Conservation (phyloP, 176 grass and related monocot genomes). For the Phyllostachys edulis region DNA sequence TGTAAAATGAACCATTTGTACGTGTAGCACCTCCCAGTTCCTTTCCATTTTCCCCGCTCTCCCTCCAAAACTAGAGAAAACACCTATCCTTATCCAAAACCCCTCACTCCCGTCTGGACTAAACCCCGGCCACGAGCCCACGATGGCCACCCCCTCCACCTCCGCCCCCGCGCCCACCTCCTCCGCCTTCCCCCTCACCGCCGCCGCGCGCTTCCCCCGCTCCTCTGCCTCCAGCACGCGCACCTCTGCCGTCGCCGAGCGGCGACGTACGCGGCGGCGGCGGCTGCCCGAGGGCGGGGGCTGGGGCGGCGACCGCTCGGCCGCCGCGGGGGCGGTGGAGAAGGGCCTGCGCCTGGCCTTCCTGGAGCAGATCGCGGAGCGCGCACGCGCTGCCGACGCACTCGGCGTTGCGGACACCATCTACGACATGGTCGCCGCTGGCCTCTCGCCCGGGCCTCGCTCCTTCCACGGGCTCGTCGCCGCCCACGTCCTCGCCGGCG, state of each 20-base stretch:
- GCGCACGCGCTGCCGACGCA: conserved; percentile 50
- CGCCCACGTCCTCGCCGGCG: conserved; percentile 70
- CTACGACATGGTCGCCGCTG: conserved; percentile 95
- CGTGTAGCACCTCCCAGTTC: too few species aligned
- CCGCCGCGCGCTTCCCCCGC: conserved; percentile 33
- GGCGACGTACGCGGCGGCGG: conserved; percentile 57
- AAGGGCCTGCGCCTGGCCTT: conserved; percentile 68
- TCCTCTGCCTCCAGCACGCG: conserved; percentile 21
- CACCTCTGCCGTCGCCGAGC: conserved; percentile 42
- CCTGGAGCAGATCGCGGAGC: conserved; percentile 76
- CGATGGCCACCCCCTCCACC: conserved; percentile 54
- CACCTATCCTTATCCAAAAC: conserved; percentile 49
- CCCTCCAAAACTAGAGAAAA: background rate
- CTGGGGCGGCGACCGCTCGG: conserved; percentile 54
- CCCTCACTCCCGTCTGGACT: conserved; percentile 22
- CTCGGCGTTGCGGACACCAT: conserved; percentile 69
- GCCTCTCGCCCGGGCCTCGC: conserved; percentile 77
- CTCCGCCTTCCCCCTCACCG: conserved; percentile 46
- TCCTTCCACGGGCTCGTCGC: conserved; percentile 93
- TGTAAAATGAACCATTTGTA: too few species aligned
- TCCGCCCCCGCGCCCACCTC: conserved; percentile 36
- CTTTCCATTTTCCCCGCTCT: too few species aligned
- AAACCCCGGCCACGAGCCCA: conserved; percentile 53
- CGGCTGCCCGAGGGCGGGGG: conserved; percentile 41
- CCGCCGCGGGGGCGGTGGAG: conserved; percentile 50